Percentiles rank a stretch among this genome's conserved stretches.
Conservation (phyloP, 352 stramenopile genomes). For the Pythium rishiriense region DNA sequence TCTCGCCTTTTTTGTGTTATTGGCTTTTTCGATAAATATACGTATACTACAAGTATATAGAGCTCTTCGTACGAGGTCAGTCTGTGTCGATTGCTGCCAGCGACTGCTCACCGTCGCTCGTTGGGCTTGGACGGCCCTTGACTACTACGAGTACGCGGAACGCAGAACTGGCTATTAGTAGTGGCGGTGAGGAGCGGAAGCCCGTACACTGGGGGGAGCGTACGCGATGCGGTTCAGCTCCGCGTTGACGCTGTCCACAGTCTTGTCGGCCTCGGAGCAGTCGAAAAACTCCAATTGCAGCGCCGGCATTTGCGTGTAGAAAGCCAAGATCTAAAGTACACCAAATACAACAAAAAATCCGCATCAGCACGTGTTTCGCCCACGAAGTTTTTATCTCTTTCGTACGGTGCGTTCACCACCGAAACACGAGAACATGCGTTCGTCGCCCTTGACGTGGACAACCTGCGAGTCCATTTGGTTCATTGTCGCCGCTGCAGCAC, state of each 20-base stretch:
- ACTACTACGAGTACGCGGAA: slow-evolving; percentile 19
- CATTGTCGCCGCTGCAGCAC: slow-evolving; percentile 58
- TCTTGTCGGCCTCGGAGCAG: slow-evolving; percentile 76
- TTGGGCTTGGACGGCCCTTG: slow-evolving; percentile 9
- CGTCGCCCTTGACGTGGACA: slow-evolving; percentile 79
- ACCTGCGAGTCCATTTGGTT: slow-evolving; percentile 84
- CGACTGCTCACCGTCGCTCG: slow-evolving; percentile 8
- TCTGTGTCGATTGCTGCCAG: too few species aligned
- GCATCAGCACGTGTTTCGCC: too few species aligned
- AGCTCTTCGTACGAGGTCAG: too few species aligned
- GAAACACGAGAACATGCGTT: slow-evolving; percentile 88
- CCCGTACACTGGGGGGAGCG: slow-evolving; percentile 16
- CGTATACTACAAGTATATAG: slow-evolving; percentile 28
- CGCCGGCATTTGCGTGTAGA: slow-evolving; percentile 81
- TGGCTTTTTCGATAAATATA: slow-evolving; percentile 61
- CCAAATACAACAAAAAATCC: neutral
- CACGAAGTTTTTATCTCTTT: too few species aligned
- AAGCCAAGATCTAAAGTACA: slow-evolving; percentile 80
- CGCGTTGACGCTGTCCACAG: slow-evolving; percentile 68
- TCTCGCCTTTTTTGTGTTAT: slow-evolving; percentile 9
- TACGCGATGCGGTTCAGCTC: slow-evolving; percentile 78
- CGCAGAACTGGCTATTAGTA: slow-evolving; percentile 23
- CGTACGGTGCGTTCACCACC: slow-evolving; percentile 68
- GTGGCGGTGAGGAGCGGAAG: slow-evolving; percentile 18
- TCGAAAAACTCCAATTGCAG: slow-evolving; percentile 79